Percentiles rank a stretch among this genome's conserved stretches.
Conservation (phyloP, 306 rosid genomes). For the Oemleria cerasiformis region DNA sequence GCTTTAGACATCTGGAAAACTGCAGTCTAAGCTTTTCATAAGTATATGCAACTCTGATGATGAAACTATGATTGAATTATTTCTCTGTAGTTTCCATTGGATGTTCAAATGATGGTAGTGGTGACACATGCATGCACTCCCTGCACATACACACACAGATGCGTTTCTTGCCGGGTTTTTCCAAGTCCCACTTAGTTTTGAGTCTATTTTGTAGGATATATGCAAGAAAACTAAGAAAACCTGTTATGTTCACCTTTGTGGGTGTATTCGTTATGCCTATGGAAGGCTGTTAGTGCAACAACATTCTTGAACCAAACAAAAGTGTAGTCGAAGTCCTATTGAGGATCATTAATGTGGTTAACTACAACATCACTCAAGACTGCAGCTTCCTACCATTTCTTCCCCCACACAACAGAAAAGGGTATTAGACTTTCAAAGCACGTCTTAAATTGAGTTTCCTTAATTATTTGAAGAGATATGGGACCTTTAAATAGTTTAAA, state of each 20-base stretch:
- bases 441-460: neutral
- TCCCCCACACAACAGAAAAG: neutral
- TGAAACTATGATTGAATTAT: conserved; percentile 6
- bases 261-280: neutral
- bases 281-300: neutral
- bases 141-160: neutral
- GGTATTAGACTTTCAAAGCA: neutral
- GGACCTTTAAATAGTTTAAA: neutral
- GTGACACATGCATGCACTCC: neutral
- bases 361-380: neutral
- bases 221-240: neutral
- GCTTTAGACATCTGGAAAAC: neutral
- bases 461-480: conserved; percentile 3
- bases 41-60: neutral
- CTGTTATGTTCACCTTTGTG: neutral
- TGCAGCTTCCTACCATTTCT: neutral
- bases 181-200: neutral
- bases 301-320: neutral
- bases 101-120: neutral
- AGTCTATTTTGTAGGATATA: neutral
- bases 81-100: neutral
- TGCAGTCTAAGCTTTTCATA: neutral
- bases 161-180: too few relatives aligned
- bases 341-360: neutral
- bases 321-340: neutral